These are phyloP conservation scores for Colletotrichum horii DNA, from an alignment of 2,329 filamentous ascomycete genomes.

Conservation along the genomic window DNA sequence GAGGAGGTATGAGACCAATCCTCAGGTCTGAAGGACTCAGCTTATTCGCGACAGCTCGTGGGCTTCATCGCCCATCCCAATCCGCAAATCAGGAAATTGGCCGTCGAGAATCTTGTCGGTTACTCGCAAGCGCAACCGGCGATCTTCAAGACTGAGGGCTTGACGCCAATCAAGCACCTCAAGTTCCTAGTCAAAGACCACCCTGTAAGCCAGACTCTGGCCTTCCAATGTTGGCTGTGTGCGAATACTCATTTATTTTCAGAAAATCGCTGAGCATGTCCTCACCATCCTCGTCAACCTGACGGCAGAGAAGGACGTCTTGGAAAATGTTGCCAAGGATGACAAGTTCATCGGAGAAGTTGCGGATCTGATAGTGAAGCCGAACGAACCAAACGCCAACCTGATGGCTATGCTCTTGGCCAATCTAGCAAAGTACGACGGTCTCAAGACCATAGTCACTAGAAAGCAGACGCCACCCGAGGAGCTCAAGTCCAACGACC, in stretches of 20 bases:
- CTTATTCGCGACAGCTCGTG: conserved; percentile 69
- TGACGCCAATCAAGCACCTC: conserved; percentile 83
- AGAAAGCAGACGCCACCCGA: conserved; percentile 73
- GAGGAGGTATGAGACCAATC: conserved; percentile 64
- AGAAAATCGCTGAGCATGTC: conserved; percentile 93
- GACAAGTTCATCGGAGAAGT: conserved; percentile 80
- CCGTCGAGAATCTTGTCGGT: conserved; percentile 84
- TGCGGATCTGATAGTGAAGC: conserved; percentile 74
- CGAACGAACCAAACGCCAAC: conserved; percentile 82
- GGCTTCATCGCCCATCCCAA: conserved; percentile 94
- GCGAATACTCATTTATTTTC: not conserved
- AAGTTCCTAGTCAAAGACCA: conserved; percentile 89
- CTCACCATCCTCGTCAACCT: conserved; percentile 90
- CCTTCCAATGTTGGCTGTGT: not conserved
- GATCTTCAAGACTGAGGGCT: conserved; percentile 82
- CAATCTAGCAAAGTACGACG: conserved; percentile 85
- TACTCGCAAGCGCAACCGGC: conserved; percentile 75
- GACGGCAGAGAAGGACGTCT: conserved; percentile 76
- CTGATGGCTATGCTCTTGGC: conserved; percentile 90
- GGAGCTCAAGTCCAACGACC: conserved; percentile 72
- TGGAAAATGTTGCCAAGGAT: conserved; percentile 76
- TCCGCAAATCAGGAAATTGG: conserved; percentile 85
- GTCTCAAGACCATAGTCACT: conserved; percentile 70
- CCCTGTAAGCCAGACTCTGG: conserved; percentile 57
- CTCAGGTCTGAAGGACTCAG: not conserved